Evolutionary conservation across 768 basidiomycete genomes (phyloP).

Genomic region (Favolaschia claudopus): DNA sequence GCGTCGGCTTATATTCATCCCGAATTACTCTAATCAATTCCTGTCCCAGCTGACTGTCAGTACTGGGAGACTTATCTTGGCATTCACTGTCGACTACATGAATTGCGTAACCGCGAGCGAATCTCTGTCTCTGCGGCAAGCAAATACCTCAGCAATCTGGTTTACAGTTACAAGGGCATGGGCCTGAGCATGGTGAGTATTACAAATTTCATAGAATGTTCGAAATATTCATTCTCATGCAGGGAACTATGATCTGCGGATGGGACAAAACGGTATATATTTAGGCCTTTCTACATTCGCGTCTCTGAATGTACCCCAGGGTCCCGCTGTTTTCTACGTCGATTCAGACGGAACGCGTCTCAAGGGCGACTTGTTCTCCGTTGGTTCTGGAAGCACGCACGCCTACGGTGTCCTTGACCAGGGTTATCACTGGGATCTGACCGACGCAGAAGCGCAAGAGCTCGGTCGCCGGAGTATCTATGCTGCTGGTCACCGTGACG

Average conservation of each 20-base stretch:
- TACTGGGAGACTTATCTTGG: constrained; percentile 99
- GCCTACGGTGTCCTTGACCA: constrained; percentile 99
- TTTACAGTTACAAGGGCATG: constrained; percentile 99
- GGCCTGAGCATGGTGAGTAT: constrained; percentile 93
- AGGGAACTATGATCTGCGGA: constrained; percentile 99
- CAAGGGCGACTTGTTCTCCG: constrained; percentile 97
- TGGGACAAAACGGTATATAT: constrained; percentile 95
- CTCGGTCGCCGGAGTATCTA: constrained; percentile 93
- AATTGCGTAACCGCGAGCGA: constrained; percentile 93
- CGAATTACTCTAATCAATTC: background rate
- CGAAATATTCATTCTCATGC: constrained; percentile 9
- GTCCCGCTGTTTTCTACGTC: constrained; percentile 95
- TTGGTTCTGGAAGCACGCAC: constrained; percentile 97
- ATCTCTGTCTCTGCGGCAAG: constrained; percentile 99
- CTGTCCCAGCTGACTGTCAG: constrained; percentile 83
- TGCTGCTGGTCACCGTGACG: constrained; percentile 96
- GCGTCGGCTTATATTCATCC: constrained; percentile 33
- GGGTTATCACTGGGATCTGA: constrained; percentile 92
- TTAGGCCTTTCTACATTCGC: background rate
- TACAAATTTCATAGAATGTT: background rate
- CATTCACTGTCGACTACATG: constrained; percentile 95
- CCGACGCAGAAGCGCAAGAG: constrained; percentile 93
- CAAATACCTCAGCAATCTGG: constrained; percentile 96
- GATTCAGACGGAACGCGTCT: constrained; percentile 96
- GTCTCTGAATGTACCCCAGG: constrained; percentile 51